Evolutionary conservation across 2,329 filamentous ascomycete species (phyloP), one percentile per base, ranked within the genome.

Genomic region (Exophiala alcalophila): DNA sequence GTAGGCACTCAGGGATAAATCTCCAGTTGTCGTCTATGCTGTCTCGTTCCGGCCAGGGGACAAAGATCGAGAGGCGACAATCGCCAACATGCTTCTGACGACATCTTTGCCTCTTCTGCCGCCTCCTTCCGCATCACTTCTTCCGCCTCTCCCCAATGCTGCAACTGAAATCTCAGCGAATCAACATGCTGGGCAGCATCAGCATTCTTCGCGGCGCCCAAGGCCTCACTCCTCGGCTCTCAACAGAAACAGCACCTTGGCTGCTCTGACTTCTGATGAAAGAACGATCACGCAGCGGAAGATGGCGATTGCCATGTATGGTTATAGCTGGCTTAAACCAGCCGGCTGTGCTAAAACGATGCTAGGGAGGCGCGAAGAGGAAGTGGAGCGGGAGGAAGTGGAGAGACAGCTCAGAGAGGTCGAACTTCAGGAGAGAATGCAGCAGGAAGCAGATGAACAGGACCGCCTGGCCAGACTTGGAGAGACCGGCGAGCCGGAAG

Each of bases 291-390:
- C 83, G 40, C 77, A 83, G 6, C 86, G 91, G 32, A 88, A 90
- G 59, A 69, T 79, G 33, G 88, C 91, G 54, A 84, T 97, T 20
- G 79, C 84, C 33, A 86, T 89, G 58, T 96, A 94, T 61, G 92
- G 92, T 47, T 85, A 83, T 53, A 78, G 78, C 30, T 98, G 92
- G 92, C 82, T 98, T 42, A 86, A 84, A 45, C 92, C 92, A 0
- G 89, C 88, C 0, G 92, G 91, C 5, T 76, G 95, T 41, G 65
- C 80, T 44, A 98, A 97, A 72, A 95, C 91, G 1, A 79, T 95
- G 47, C 83, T 94, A 61, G 89, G 94, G 50, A 79, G 89, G 67
- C 83, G 85, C 28, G 92, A 98, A 66, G 92, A 98, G 69, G 81
- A 83, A 54, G 78, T 85, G 8, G 92, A 98, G 69, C 78, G 86